Evolutionary conservation across 805 yeast species (phyloP).

Genomic region (Yamadazyma laniorum): DNA sequence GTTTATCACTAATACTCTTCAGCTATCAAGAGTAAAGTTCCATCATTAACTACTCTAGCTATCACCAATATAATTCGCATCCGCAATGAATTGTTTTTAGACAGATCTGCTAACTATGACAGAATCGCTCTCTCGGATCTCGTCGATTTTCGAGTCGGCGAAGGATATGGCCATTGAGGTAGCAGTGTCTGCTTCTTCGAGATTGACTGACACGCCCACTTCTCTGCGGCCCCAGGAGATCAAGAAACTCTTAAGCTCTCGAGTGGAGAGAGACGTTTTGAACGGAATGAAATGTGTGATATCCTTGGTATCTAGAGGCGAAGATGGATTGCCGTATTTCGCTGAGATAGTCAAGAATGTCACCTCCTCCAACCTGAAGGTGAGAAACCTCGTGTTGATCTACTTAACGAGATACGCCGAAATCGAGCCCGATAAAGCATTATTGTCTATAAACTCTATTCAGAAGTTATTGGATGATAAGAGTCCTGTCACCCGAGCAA

Average conservation of each 20-base stretch:
- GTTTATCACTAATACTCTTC: too few relatives aligned
- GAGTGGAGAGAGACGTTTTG: conserved; percentile 53
- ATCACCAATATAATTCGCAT: too few relatives aligned
- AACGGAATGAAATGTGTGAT: conserved; percentile 43
- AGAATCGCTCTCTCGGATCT: conserved; percentile 55
- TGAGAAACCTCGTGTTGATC: conserved; percentile 73
- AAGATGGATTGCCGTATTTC: conserved; percentile 48
- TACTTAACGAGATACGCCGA: conserved; percentile 78
- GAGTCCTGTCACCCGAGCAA: conserved; percentile 63
- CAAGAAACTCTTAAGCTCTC: conserved; percentile 60
- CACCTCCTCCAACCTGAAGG: conserved; percentile 59
- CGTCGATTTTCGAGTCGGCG: conserved; percentile 78
- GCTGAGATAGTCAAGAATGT: conserved; percentile 90
- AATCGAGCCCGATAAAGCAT: conserved; percentile 82
- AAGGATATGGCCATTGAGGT: conserved; percentile 78
- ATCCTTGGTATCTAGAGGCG: conserved; percentile 39
- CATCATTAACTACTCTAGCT: too few relatives aligned
- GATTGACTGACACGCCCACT: conserved; percentile 60
- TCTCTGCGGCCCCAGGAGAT: conserved; percentile 66
- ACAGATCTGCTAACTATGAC: too few relatives aligned
- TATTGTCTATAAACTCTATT: conserved; percentile 85
- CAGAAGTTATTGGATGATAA: conserved; percentile 78
- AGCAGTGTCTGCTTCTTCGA: conserved; percentile 72
- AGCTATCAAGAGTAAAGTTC: too few relatives aligned
- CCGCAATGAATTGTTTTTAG: too few relatives aligned